Conservation (phyloP, 345 rosid species). For the Cochlearia excelsa region DNA sequence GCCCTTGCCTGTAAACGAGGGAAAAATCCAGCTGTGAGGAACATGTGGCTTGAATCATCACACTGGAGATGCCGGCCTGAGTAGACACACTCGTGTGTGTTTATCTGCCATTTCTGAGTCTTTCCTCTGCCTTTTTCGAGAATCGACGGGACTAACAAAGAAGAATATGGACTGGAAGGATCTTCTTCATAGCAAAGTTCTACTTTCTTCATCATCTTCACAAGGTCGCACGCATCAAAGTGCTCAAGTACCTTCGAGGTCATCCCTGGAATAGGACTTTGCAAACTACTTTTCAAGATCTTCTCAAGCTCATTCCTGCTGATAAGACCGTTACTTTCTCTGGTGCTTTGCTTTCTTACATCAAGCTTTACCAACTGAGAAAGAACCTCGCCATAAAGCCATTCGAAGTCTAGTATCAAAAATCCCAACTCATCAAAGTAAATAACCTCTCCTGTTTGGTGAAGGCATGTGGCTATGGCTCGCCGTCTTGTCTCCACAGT, state of each 20-base stretch:
- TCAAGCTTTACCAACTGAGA: conserved; percentile 73
- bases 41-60: conserved; percentile 85
- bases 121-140: conserved; percentile 96
- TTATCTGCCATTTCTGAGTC: conserved; percentile 75
- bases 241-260: conserved; percentile 77
- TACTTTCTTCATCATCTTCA: conserved; percentile 81
- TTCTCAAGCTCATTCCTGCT: conserved; percentile 74
- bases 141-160: conserved; percentile 70
- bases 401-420: conserved; percentile 75
- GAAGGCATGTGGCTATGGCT: conserved; percentile 85
- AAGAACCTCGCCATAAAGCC: conserved; percentile 86
- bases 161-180: conserved; percentile 66
- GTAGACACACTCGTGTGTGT: conserved; percentile 51
- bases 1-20: conserved; percentile 81
- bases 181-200: conserved; percentile 83
- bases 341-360: conserved; percentile 50
- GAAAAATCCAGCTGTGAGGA: conserved; percentile 88
- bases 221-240: conserved; percentile 62
- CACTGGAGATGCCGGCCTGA: conserved; percentile 90
- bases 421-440: conserved; percentile 73
- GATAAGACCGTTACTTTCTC: conserved; percentile 60
- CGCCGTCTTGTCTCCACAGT: conserved; percentile 67
- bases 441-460: conserved; percentile 81
- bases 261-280: conserved; percentile 85
- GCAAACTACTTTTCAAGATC: conserved; percentile 66